Conservation (phyloP, 306 rosid species). For the Ochetophila trinervis region DNA sequence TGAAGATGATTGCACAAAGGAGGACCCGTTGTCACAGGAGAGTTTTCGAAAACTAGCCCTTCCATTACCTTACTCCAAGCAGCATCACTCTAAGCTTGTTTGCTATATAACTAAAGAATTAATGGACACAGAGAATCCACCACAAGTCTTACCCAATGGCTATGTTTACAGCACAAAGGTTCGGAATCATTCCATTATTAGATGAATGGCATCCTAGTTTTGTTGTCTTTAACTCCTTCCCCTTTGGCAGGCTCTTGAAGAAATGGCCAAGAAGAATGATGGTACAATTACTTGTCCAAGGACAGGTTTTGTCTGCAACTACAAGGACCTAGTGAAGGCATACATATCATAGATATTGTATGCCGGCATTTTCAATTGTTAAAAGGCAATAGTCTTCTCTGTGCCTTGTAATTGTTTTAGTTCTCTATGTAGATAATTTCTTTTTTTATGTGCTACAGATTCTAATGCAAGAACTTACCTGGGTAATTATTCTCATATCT, state of each 20-base stretch:
- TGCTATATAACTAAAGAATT: constrained; percentile 96
- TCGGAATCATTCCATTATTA: constrained; percentile 8
- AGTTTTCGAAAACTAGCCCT: constrained; percentile 74
- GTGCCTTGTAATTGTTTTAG: too few species aligned
- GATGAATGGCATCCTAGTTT: neutral
- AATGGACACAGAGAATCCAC: constrained; percentile 96
- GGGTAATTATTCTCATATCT: too few species aligned
- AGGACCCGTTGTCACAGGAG: constrained; percentile 92
- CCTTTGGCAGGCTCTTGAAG: constrained; percentile 78
- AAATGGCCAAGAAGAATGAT: constrained; percentile 74
- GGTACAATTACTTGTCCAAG: constrained; percentile 85
- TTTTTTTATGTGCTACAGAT: too few species aligned
- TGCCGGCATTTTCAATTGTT: too few species aligned
- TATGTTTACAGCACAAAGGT: constrained; percentile 93
- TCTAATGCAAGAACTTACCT: too few species aligned
- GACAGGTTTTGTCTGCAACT: constrained; percentile 56
- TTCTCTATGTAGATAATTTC: too few species aligned
- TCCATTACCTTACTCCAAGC: constrained; percentile 88
- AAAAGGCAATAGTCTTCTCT: too few species aligned
- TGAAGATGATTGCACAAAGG: constrained; percentile 93
- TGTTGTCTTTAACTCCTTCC: constrained; percentile 14
- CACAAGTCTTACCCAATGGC: constrained; percentile 93
- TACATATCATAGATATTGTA: constrained; percentile 46
- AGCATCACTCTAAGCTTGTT: constrained; percentile 89
- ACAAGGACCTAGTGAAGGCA: constrained; percentile 70